Evolutionary conservation across 257 asterid species (phyloP), one percentile per base, ranked within the genome.

Genomic region (Anisodus acutangulus): DNA sequence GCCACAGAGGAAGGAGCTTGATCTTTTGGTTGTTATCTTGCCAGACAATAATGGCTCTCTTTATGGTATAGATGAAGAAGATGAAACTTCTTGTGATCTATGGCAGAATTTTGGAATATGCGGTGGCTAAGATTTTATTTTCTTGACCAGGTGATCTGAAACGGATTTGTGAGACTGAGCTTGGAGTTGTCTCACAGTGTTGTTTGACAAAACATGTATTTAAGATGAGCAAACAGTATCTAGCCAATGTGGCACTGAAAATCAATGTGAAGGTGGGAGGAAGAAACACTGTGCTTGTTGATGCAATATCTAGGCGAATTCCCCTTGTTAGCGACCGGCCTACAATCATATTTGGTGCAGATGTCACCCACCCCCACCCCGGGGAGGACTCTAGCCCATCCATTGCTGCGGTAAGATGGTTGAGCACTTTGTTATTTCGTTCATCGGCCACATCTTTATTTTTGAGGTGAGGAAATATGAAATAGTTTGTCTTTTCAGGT

Each of bases 301-400:
- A 96, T 88, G 99, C 99, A 7, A 78, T 94, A 39, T 89, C 94
- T 4, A 88, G 98, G 83, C 97, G 98, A 76, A 94, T 96, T 79
- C 99, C 99, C 53, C 94, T 93, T 11, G 99, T 96, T 66, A 94
- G 97, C 79, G 98, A 96, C 84, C 87, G 90, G 37, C 98, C 99
- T 19, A 96, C 99, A 6, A 96, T 96, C 74, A 96, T 96, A 53
- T 96, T 96, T 83, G 99, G 99, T 74, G 99, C 99, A 83, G 99
- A 96, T 87, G 99, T 96, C 78, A 96, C 99, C 45, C 99, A 96
- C 86, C 98, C 98, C 35, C 98, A 95, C 66, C 99, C 98, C 58
- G 99, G 99, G 35, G 99, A 96, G 91, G 99, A 96, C 85, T 92
- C 99, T 22, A 96, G 99, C 83, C 99, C 99, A 17, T 96, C 99